Evolutionary conservation across 2,329 filamentous ascomycete species (phyloP).

Genomic region (Diaporthe citrichinensis): DNA sequence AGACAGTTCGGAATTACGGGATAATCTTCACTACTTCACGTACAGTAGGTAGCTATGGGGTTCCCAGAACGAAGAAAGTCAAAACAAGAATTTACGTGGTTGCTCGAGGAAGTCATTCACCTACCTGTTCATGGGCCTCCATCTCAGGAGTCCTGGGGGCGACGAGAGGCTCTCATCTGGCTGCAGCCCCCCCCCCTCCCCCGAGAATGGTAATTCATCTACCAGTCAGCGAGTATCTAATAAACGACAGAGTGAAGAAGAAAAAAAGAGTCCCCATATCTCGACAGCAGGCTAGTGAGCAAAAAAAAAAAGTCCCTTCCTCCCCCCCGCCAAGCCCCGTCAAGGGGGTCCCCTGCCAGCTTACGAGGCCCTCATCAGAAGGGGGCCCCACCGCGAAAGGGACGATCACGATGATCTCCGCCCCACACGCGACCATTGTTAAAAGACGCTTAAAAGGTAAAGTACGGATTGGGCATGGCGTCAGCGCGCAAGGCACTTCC

Average conservation of each 20-base stretch:
- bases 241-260: background rate
- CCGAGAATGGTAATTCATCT: background rate
- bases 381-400: conserved; percentile 11
- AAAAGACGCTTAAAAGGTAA: conserved; percentile 40
- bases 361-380: conserved; percentile 40
- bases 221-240: background rate
- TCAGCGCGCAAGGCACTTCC: conserved; percentile 17
- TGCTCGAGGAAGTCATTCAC: background rate
- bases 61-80: no score
- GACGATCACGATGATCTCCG: conserved; percentile 36
- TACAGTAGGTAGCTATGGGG: background rate
- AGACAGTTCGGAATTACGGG: conserved; percentile 16
- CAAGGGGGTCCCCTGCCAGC: conserved; percentile 18
- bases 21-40: background rate
- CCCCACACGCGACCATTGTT: background rate
- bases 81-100: background rate
- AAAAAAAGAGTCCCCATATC: background rate
- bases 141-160: background rate
- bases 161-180: background rate
- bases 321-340: background rate
- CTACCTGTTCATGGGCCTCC: background rate
- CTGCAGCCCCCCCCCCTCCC: background rate
- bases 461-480: conserved; percentile 21
- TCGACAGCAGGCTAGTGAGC: background rate
- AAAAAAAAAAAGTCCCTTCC: background rate